Evolutionary conservation across 2,329 filamentous ascomycete genomes (phyloP), one percentile per base, ranked within the genome.

Genomic region (Colletotrichum destructivum): DNA sequence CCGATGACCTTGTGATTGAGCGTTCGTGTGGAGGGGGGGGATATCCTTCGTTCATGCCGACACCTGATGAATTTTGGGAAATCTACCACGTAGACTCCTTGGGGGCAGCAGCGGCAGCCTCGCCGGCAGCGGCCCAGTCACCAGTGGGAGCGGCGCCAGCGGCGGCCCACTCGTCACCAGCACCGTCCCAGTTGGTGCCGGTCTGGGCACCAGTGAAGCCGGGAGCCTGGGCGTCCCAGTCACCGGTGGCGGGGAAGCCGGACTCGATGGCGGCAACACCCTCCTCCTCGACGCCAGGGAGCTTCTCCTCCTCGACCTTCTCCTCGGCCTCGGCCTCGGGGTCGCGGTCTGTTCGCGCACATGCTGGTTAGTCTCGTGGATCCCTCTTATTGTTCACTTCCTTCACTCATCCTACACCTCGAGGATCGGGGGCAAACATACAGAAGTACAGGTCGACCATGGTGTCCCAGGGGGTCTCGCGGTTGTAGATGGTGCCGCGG

Each of bases 391-490:
- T 21, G 21, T 3, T 47, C 56, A 35, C 4, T 21, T 59, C 40
- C 40, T 49, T 15, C 40, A 13, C 46, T 26, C 9, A 13, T 44
- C 23, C 44, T 9, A 31, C 13, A 21, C 21, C 35, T 47, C 12
- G 12, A 7, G 16, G 23, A 16, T 15, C n/a, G 23, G 7, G 12
- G 40, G 9, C 18, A 21, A 44, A 88, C 89, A 77, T 89, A 91
- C 89, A 98, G 93, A 99, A 99, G 94, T 99, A 99, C 82, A 99
- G 89, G 92, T 99, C 96, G 82, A 97, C 94, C 92, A 99, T 98
- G 87, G 97, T 93, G 84, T 99, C 96, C 96, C 96, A 99, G 85
- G 97, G 94, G 75, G 93, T 92, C 88, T 99, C 96, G 85, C 96
- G 95, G 90, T 90, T 94, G 84, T 94, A 93, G 83, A 99, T 94